A percentile compares a stretch with the other conserved stretches of the same genome.
Conservation (phyloP, 1,284 basidiomycete species). For the Thecaphora frezii region DNA sequence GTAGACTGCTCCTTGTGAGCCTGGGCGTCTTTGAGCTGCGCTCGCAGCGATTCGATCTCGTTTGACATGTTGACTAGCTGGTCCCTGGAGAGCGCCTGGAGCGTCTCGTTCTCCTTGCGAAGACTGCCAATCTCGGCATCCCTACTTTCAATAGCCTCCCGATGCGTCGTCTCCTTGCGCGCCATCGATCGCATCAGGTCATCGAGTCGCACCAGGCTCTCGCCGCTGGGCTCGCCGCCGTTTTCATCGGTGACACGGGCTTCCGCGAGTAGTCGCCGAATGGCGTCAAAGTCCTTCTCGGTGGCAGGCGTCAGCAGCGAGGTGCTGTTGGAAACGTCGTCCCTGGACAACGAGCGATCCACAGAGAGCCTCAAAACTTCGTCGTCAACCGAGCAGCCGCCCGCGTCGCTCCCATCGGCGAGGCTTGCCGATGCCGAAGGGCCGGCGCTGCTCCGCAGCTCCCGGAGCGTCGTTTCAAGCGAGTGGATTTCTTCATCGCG, state of each 20-base stretch:
- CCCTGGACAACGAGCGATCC: constrained; percentile 1
- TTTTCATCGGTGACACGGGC: constrained; percentile 7
- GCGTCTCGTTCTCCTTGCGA: constrained; percentile 74
- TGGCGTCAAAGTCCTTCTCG: constrained; percentile 27
- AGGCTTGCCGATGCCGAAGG: neutral
- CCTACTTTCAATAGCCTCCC: constrained; percentile 73
- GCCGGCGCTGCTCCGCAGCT: neutral
- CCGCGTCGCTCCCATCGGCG: neutral
- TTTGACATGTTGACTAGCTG: constrained; percentile 83
- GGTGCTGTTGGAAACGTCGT: neutral
- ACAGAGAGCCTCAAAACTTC: neutral
- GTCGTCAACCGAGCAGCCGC: neutral
- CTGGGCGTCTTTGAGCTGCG: constrained; percentile 62
- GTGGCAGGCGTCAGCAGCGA: constrained; percentile 21
- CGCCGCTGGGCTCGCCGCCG: constrained; percentile 8
- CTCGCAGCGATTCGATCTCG: constrained; percentile 69
- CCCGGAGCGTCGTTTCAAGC: constrained; percentile 28
- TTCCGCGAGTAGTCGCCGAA: constrained; percentile 23
- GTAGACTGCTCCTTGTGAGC: constrained; percentile 1
- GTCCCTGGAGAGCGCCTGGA: constrained; percentile 75
- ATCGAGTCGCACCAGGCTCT: constrained; percentile 18
- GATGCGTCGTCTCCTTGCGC: constrained; percentile 83
- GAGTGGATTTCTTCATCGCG: constrained; percentile 45
- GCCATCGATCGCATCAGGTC: constrained; percentile 72
- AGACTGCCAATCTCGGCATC: constrained; percentile 70